Base-by-base conservation (phyloP, 306 rosid species). In the Phaseolus lunatus region DNA sequence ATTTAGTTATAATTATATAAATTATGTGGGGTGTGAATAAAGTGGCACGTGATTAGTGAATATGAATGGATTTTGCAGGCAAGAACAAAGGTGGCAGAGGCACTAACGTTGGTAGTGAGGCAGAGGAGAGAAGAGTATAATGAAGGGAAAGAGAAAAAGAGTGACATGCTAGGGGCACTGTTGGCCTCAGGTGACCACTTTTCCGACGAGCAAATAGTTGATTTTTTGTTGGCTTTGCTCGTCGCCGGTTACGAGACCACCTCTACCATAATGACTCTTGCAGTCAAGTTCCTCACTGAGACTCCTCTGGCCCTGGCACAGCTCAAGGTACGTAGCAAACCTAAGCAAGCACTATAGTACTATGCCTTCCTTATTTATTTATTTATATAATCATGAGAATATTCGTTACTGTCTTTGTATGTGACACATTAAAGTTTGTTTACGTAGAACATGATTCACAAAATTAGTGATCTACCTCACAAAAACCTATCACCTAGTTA, bases 201-300 rank as follows among this genome's bases (percentile, higher is more conserved):
- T 31, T 87, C 90, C 53, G 97, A 95, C 33, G 97, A 95, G 43
- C 86, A 87, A 80, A 92, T 95, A 33, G 97, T 92, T 2, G 99
- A 95, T 83, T 95, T 95, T 79, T 76, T 95, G 84, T 81, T 95
- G 27, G 97, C 99, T 39, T 75, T 95, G 79, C 89, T 95, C 3
- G 97, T 95, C 14, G 99, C 96, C 13, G 97, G 99, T 76, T 95
- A 92, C 11, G 99, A 95, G 78, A 95, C 97, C 43, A 95, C 99
- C 61, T 92, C 99, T 2, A 92, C 99, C 2, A 89, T 89, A 33
- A 95, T 95, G 97, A 95, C 99, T 39, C 99, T 95, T 15, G 97
- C 99, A 24, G 86, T 95, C 16, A 95, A 95, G 86, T 95, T 95
- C 75, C 89, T 95, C 74, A 90, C 96, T 1, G 99, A 92, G 78